A percentile compares a stretch with the other conserved stretches of the same genome.
Conservation (phyloP, 129 eudicot species). For the Oenanthe sinensis region DNA sequence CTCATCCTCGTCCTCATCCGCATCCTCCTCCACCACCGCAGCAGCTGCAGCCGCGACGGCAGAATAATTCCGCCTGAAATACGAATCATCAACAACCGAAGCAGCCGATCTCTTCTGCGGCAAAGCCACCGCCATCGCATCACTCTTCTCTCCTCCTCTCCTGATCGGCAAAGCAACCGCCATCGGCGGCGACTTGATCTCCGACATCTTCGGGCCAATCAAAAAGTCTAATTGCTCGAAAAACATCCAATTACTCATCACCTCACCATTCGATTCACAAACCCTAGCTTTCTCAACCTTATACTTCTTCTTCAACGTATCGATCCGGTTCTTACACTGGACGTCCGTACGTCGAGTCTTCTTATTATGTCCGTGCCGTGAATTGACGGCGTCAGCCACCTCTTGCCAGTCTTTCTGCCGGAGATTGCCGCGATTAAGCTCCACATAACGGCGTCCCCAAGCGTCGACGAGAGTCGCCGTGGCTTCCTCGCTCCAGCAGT, state of each 20-base stretch:
- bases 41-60: constrained; percentile 85
- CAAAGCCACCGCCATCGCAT: constrained; percentile 26
- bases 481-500: constrained; percentile 95
- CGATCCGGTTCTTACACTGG: constrained; percentile 95
- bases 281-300: constrained; percentile 82
- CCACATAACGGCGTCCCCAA: constrained; percentile 88
- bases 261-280: constrained; percentile 39
- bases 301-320: constrained; percentile 88
- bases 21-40: constrained; percentile 35
- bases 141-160: constrained; percentile 21
- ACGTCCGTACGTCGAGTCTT: constrained; percentile 81
- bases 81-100: constrained; percentile 46
- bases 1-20: constrained; percentile 30
- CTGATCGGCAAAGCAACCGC: constrained; percentile 29
- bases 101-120: constrained; percentile 28
- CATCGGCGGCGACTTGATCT: constrained; percentile 29
- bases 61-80: constrained; percentile 74
- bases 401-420: constrained; percentile 98
- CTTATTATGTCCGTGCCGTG: constrained; percentile 72
- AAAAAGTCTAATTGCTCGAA: constrained; percentile 44
- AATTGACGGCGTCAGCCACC: constrained; percentile 81
- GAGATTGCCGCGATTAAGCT: constrained; percentile 89
- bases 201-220: constrained; percentile 45
- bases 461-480: constrained; percentile 78
- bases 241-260: constrained; percentile 57